Conservation (phyloP, 345 rosid species). For the Dipteronia dyeriana region DNA sequence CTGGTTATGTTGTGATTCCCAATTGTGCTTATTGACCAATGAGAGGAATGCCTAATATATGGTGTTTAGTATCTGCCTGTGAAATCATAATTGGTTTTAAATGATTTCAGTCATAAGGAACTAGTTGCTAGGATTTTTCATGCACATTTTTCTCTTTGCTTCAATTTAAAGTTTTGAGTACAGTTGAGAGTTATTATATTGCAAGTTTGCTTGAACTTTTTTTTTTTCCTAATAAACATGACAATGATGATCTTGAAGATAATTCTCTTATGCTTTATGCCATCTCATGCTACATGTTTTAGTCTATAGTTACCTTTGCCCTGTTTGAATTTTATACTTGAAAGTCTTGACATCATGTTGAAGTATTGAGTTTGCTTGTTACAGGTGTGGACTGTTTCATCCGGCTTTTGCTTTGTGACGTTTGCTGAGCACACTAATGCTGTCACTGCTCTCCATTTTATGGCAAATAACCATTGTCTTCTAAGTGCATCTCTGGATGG, state of each 20-base stretch:
- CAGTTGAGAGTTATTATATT: not conserved
- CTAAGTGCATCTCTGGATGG: conserved; percentile 95
- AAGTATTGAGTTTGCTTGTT: conserved; percentile 24
- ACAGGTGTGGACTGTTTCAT: conserved; percentile 91
- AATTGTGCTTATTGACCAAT: not conserved
- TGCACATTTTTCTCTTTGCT: not conserved
- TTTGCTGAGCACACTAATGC: conserved; percentile 94
- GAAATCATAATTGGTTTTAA: not conserved
- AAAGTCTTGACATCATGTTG: conserved; percentile 5
- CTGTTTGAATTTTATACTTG: not conserved
- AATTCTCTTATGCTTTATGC: not conserved
- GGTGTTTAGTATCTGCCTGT: not conserved
- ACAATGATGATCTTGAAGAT: not conserved
- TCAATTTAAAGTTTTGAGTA: not conserved
- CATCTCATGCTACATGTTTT: not conserved
- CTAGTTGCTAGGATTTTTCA: not conserved
- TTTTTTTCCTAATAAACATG: not conserved
- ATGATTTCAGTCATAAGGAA: not conserved
- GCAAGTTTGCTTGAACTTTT: not conserved
- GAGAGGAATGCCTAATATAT: not conserved
- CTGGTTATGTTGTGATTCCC: not conserved
- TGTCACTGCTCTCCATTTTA: conserved; percentile 93
- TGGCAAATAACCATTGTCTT: conserved; percentile 89
- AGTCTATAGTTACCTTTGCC: not conserved
- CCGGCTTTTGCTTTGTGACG: conserved; percentile 96